Evolutionary conservation across 1,139 yeast genomes (phyloP), one percentile per base, ranked within the genome.

Genomic region (Kazachstania sp.): DNA sequence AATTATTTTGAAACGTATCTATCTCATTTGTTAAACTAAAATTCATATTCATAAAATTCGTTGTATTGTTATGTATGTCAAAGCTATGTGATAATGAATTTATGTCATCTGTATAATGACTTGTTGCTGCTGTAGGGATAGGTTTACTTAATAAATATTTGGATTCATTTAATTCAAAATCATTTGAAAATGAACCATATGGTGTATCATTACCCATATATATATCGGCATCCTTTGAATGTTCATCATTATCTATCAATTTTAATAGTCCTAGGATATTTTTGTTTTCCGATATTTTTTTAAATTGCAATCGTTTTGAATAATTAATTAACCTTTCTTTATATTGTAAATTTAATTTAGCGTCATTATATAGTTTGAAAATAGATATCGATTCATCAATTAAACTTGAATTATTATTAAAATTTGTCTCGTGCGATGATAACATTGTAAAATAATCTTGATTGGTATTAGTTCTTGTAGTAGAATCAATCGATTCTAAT

Each of bases 291-390:
- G 18, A 15, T 4, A 9, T 15, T 6, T 15, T 15, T 37, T 37
- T 37, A 31, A 41, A 30, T 26, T 51, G 48, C 20, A 49, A 39
- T 32, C 54, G 47, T 95, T 95, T 86, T 12, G 94, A 79, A 45
- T 86, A 67, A 63, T 87, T 87, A 61, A 84, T 86, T 80, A 87
- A 82, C 43, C 95, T 71, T 37, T 78, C 73, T 49, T 77, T 75
- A 63, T 83, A 79, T 0, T 95, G 95, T 42, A 86, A 68, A n/a
- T 81, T 74, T 16, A 83, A 79, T 53, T 77, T 78, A 15, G 94
- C 94, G 56, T 77, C 77, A 45, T 81, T 72, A 65, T 86, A 86
- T 79, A 86, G 75, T 60, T 79, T 80, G 15, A 32, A 32, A 30
- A 51, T 44, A 28, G 46, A 45, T 12, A 42, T 38, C n/a, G 41